Evolutionary conservation across 2,329 filamentous ascomycete genomes (phyloP).

Genomic region (Didymella sp.): DNA sequence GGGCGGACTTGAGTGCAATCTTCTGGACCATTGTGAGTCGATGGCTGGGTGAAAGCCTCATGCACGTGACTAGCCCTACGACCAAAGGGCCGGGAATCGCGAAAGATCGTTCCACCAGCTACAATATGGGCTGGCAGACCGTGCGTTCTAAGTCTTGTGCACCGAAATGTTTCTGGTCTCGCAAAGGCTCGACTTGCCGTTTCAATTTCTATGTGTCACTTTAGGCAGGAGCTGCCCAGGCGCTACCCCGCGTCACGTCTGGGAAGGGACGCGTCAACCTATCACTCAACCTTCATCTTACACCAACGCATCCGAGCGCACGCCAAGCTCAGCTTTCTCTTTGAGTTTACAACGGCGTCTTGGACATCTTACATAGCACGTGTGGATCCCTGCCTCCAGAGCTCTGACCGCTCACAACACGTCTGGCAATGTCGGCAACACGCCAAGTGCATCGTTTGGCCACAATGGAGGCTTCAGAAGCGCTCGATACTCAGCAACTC

Average conservation of each 20-base stretch:
- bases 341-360: neutral
- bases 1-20: too few species aligned
- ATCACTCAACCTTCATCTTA: neutral
- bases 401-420: neutral
- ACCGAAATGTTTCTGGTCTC: neutral
- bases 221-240: neutral
- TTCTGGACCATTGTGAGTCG: neutral
- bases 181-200: neutral
- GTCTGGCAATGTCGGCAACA: neutral
- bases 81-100: neutral
- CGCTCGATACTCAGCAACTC: neutral
- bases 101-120: neutral
- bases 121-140: neutral
- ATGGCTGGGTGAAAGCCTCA: neutral
- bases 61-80: neutral
- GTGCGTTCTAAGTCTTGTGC: neutral
- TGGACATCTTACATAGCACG: neutral
- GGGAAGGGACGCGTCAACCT: too few species aligned
- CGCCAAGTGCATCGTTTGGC: neutral
- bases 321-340: neutral
- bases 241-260: neutral
- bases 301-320: neutral
- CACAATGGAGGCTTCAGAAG: neutral
- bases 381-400: too few species aligned
- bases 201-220: neutral